Evolutionary conservation across 2,329 filamentous ascomycete genomes (phyloP).

Genomic region (Verticillium nubilum): DNA sequence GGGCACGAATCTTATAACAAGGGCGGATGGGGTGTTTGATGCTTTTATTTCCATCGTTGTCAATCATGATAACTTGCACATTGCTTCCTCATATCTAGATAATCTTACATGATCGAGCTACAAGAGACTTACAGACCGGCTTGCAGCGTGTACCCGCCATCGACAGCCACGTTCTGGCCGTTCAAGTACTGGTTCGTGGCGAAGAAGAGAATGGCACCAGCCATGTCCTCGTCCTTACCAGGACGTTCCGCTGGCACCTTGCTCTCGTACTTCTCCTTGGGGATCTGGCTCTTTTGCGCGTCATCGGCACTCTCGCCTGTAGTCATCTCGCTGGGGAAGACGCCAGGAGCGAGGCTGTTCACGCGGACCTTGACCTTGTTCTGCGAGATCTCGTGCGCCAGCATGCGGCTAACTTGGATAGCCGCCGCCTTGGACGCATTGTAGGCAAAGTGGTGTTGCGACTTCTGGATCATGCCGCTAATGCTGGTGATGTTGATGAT

Average conservation of each 20-base stretch:
- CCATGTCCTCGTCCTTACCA: slow-evolving; percentile 66
- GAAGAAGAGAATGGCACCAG: slow-evolving; percentile 56
- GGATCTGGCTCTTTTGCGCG: slow-evolving; percentile 53
- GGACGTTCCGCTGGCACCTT: slow-evolving; percentile 63
- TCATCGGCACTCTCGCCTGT: slow-evolving; percentile 37
- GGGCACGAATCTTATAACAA: too few species aligned
- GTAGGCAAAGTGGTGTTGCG: slow-evolving; percentile 63
- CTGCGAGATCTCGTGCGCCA: slow-evolving; percentile 55
- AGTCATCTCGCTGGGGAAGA: slow-evolving; percentile 70
- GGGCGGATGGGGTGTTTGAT: too few species aligned
- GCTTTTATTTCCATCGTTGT: too few species aligned
- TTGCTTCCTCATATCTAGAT: too few species aligned
- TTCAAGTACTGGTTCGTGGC: slow-evolving; percentile 38
- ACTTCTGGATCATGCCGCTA: slow-evolving; percentile 56
- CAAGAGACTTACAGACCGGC: slow-evolving; percentile 23
- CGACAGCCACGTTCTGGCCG: slow-evolving; percentile 36
- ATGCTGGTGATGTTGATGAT: slow-evolving; percentile 66
- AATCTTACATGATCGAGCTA: too few species aligned
- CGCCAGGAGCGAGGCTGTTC: slow-evolving; percentile 68
- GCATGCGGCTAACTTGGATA: slow-evolving; percentile 58
- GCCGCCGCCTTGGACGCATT: slow-evolving; percentile 60
- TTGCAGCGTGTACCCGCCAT: slow-evolving; percentile 37
- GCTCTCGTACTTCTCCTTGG: slow-evolving; percentile 48
- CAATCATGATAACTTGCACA: too few species aligned
- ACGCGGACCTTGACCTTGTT: slow-evolving; percentile 60